Conservation (phyloP, 345 rosid species). For the Camelina neglecta region DNA sequence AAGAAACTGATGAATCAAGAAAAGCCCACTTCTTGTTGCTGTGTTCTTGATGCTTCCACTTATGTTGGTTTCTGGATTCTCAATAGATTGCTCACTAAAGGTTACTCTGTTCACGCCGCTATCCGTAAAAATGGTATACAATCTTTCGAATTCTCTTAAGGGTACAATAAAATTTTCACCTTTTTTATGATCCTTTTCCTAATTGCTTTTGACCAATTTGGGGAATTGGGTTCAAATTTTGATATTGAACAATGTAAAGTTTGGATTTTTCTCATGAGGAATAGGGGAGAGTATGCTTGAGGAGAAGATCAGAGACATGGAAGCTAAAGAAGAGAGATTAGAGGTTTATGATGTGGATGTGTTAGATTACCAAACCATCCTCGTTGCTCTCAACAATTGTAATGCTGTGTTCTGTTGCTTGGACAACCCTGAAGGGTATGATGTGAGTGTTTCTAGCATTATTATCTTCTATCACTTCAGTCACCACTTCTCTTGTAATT, state of each 20-base stretch:
- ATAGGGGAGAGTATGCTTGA: conserved; percentile 62
- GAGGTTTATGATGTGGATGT: conserved; percentile 63
- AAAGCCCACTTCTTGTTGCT: conserved; percentile 51
- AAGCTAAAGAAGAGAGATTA: conserved; percentile 59
- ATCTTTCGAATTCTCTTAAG: not conserved
- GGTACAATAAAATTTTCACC: not conserved
- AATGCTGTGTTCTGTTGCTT: conserved; percentile 76
- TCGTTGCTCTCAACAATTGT: conserved; percentile 71
- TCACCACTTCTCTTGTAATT: not conserved
- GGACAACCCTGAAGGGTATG: conserved; percentile 67
- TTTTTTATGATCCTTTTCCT: not conserved
- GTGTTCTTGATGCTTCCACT: conserved; percentile 89
- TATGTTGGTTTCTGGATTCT: conserved; percentile 89
- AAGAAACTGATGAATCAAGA: conserved; percentile 47
- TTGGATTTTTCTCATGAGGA: conserved; percentile 1
- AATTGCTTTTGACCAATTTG: not conserved
- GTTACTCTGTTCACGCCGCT: conserved; percentile 82
- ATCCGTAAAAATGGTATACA: conserved; percentile 61
- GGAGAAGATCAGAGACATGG: conserved; percentile 70
- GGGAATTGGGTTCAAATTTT: not conserved
- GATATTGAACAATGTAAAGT: not conserved
- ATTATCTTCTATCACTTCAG: not conserved
- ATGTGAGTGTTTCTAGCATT: conserved; percentile 48
- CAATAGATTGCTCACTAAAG: conserved; percentile 68
- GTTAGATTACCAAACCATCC: conserved; percentile 79